Evolutionary conservation across 2,329 filamentous ascomycete genomes (phyloP), one percentile per base, ranked within the genome.

Genomic region (Trichocomaceae sp.): DNA sequence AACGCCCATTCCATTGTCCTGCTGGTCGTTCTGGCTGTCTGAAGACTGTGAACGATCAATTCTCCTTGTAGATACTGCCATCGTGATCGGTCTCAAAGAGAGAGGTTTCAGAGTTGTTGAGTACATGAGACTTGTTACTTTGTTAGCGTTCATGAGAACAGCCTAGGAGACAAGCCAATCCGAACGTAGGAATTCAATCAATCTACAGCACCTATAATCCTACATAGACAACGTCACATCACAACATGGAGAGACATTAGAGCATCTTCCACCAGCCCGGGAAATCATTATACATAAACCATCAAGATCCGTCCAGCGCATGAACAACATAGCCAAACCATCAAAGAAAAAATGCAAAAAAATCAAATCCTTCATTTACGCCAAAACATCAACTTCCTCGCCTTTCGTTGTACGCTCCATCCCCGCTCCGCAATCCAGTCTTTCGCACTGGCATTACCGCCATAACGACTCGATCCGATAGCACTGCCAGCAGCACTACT

Each of bases 351-450:
- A 35, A 35, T 4, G n/a, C n/a, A n/a, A 6, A 47, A 31, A 22
- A 22, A 50, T 12, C 45, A 12, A 5, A 45, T 44, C 54, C 7
- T 26, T 26, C 23, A 57, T 59, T 66, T 72, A 57, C 66, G 66
- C 71, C 71, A 74, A 57, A 73, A 74, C 65, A 71, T 71, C 13
- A 67, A 60, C 51, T 69, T 73, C 12, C 63, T 66, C 20, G 61
- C 50, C 23, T 63, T 62, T 41, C 71, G 62, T 52, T 69, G 64
- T 48, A 66, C 59, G 46, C 59, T 56, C 71, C 72, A 74, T 4
- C 65, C 62, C 1, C 62, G 61, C 47, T 74, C 72, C 2, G 62
- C 62, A 42, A 72, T 55, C 47, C 63, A 69, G 52, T 73, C 71
- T 50, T 63, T 67, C 9, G 72, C 45, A 26, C 63, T 69, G 7